phyloP scores from a whole-genome alignment of 495 filamentous ascomycete species.

The Hypoxylon lienhwacheense region DNA sequence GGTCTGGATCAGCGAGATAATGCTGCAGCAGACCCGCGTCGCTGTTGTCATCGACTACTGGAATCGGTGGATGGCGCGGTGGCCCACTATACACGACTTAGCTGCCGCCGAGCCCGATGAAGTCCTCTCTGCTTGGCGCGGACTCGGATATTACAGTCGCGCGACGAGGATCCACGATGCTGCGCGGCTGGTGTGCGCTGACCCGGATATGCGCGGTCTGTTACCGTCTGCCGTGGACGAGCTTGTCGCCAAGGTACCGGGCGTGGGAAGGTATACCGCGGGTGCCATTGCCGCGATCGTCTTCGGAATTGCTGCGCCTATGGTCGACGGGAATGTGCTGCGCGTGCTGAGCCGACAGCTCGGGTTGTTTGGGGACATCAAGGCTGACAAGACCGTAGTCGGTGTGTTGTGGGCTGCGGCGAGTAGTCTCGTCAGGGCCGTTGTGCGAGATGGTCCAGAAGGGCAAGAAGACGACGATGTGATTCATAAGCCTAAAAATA shows the following conservation, averaged over 20 bases:
- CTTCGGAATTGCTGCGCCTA: conserved; percentile 45
- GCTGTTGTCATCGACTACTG: conserved; percentile 48
- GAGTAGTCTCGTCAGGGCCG: conserved; percentile 41
- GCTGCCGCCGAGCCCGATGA: conserved; percentile 43
- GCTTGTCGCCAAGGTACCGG: conserved; percentile 42
- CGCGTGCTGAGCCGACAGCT: conserved; percentile 50
- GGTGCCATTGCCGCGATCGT: conserved; percentile 52
- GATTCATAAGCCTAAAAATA: not conserved
- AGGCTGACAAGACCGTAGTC: conserved; percentile 42
- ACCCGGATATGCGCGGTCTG: conserved; percentile 31
- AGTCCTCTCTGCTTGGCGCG: conserved; percentile 45
- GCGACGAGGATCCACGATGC: conserved; percentile 46
- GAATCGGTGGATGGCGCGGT: conserved; percentile 49
- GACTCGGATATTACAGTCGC: conserved; percentile 52
- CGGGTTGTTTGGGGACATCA: conserved; percentile 46
- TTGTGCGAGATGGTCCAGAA: conserved; percentile 35
- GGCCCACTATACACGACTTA: conserved; percentile 45
- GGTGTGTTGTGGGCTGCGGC: conserved; percentile 50
- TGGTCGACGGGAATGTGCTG: conserved; percentile 55
- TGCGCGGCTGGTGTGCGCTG: conserved; percentile 40
- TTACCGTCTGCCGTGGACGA: conserved; percentile 39
- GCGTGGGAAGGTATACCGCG: conserved; percentile 52
- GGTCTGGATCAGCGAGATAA: conserved; percentile 55
- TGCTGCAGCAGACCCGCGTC: conserved; percentile 57
- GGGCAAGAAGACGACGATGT: conserved; percentile 1